Evolutionary conservation across 768 basidiomycete genomes (phyloP), one percentile per base, ranked within the genome.

Genomic region (Suillus sp.): DNA sequence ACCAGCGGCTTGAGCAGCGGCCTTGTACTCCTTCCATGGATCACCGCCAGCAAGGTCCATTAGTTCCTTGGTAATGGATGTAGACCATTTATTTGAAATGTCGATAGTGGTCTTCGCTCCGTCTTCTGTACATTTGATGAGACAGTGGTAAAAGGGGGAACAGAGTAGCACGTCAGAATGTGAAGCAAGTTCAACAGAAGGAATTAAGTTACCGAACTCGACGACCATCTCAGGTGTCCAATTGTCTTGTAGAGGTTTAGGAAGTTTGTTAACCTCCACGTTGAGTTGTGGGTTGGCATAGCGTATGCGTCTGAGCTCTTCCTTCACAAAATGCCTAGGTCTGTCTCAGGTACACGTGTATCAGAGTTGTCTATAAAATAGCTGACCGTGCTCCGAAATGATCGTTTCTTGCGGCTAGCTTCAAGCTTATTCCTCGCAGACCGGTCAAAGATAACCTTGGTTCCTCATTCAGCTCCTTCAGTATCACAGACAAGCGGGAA

Each of bases 231-330:
- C 80, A 0, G 91, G 86, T 60, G 78, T 78, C 88, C 85, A 91
- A 1, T 67, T 71, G 20, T 89, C 88, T 22, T 82, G 74, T 60
- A 75, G 74, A 11, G 79, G 76, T 74, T 90, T 91, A 37, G 74
- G 77, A 50, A 80, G 74, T 64, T 80, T 86, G 66, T 82, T 79
- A 0, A 92, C 83, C 37, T 82, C 75, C 40, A 94, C 86, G 35
- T 83, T 78, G 30, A 93, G 68, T 9, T 79, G 72, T 0, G 92
- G 91, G 68, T 94, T 93, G 1, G 85, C 88, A 73, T 84, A 92
- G 13, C 85, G 88, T 79, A 94, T 90, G 35, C 90, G 81, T 1
- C 90, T 90, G 0, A 94, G 76, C n/a, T 90, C 82, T 45, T 93
- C 86, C 70, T 90, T 91, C 43, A 90, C 81, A 66, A 94, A 93